Evolutionary conservation across 441 rosid genomes (phyloP).

Genomic region (Breynia disticha): DNA sequence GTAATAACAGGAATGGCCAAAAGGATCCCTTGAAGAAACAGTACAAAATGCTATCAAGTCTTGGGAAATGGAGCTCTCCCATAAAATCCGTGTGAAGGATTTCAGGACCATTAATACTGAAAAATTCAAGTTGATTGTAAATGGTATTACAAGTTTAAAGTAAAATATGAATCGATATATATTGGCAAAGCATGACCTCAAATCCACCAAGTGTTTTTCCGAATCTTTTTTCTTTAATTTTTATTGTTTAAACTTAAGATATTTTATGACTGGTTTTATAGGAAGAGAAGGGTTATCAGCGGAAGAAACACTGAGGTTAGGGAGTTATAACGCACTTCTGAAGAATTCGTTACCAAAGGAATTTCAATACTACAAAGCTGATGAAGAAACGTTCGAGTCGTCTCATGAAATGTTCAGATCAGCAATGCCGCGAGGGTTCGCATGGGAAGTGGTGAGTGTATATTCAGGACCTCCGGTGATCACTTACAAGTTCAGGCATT

Average conservation of each 20-base stretch:
- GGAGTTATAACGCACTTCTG: slow-evolving; percentile 62
- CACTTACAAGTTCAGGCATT: slow-evolving; percentile 70
- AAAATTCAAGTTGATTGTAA: slow-evolving; percentile 58
- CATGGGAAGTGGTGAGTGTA: slow-evolving; percentile 55
- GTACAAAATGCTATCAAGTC: slow-evolving; percentile 72
- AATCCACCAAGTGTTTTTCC: neutral
- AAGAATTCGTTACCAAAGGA: slow-evolving; percentile 53
- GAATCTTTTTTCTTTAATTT: neutral
- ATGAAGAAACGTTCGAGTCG: slow-evolving; percentile 63
- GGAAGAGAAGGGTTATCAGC: slow-evolving; percentile 61
- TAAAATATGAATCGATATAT: too few relatives aligned
- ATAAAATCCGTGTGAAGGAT: slow-evolving; percentile 55
- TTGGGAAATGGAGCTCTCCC: slow-evolving; percentile 86
- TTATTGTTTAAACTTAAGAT: too few relatives aligned
- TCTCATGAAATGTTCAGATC: slow-evolving; percentile 52
- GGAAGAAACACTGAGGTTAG: slow-evolving; percentile 48
- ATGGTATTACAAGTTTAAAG: slow-evolving; percentile 43
- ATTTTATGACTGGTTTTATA: slow-evolving; percentile 1
- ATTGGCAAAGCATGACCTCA: too few relatives aligned
- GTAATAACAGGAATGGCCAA: slow-evolving; percentile 49
- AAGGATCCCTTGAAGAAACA: slow-evolving; percentile 64
- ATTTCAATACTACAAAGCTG: slow-evolving; percentile 49
- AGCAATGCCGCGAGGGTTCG: slow-evolving; percentile 75
- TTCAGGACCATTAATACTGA: slow-evolving; percentile 60
- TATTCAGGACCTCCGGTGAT: slow-evolving; percentile 56